phyloP scores from a whole-genome alignment of 2,329 filamentous ascomycete species.

The Beauveria sp. region DNA sequence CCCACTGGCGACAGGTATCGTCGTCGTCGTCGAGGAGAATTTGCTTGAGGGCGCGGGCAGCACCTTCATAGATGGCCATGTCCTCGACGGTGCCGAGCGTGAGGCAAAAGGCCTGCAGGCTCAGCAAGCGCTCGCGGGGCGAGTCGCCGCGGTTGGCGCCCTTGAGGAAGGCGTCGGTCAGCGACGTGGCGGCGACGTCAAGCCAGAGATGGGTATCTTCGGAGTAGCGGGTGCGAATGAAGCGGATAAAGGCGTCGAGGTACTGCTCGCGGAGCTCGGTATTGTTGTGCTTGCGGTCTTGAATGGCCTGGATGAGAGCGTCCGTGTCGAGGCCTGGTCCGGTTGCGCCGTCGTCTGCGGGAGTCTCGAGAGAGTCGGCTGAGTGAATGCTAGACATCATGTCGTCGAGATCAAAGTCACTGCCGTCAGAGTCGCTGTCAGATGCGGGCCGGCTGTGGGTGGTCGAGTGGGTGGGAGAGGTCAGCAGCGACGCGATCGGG shows the following conservation, averaged over 20 bases:
- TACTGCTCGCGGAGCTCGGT: slow-evolving; percentile 56
- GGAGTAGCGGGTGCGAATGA: slow-evolving; percentile 45
- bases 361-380: slow-evolving; percentile 38
- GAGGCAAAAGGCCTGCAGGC: slow-evolving; percentile 63
- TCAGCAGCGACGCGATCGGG: slow-evolving; percentile 47
- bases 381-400: slow-evolving; percentile 37
- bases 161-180: slow-evolving; percentile 59
- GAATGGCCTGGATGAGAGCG: slow-evolving; percentile 62
- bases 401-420: slow-evolving; percentile 31
- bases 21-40: slow-evolving; percentile 49
- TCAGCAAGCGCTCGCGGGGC: slow-evolving; percentile 60
- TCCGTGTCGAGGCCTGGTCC: slow-evolving; percentile 50
- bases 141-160: slow-evolving; percentile 63
- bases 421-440: slow-evolving; percentile 45
- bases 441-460: slow-evolving; percentile 55
- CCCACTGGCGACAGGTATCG: slow-evolving; percentile 56
- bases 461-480: slow-evolving; percentile 52
- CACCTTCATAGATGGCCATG: slow-evolving; percentile 24
- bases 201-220: slow-evolving; percentile 34
- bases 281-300: slow-evolving; percentile 70
- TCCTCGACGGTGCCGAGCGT: slow-evolving; percentile 64
- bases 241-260: slow-evolving; percentile 27
- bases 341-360: slow-evolving; percentile 41
- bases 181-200: slow-evolving; percentile 48
- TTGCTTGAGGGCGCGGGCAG: slow-evolving; percentile 24